Evolutionary conservation across 2,329 filamentous ascomycete species (phyloP).

Genomic region (Rutstroemia sp.): DNA sequence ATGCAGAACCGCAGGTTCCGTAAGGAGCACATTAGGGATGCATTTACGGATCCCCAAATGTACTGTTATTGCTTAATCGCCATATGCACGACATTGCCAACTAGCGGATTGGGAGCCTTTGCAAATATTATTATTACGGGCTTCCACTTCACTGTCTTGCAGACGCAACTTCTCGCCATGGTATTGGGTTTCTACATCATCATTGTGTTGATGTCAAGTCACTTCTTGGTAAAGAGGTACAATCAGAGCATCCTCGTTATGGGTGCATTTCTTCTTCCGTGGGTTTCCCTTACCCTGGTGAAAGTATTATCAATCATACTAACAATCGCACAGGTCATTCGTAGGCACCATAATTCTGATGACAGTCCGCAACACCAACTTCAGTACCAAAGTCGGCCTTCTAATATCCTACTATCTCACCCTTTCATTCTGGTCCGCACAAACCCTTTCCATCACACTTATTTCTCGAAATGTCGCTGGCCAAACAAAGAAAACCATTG

Average conservation of each 20-base stretch:
- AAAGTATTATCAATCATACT: background rate
- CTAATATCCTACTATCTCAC: conserved; percentile 70
- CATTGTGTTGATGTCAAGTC: conserved; percentile 56
- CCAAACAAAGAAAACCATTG: conserved; percentile 51
- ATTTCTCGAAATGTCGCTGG: conserved; percentile 49
- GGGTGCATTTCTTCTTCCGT: conserved; percentile 59
- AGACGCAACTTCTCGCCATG: conserved; percentile 71
- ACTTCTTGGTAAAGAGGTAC: conserved; percentile 61
- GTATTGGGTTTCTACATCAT: conserved; percentile 70
- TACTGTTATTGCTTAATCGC: conserved; percentile 60
- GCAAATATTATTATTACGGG: conserved; percentile 66
- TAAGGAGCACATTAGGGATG: conserved; percentile 42
- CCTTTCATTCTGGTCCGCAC: conserved; percentile 70
- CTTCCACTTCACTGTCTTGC: conserved; percentile 57
- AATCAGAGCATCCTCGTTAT: conserved; percentile 63
- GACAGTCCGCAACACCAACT: conserved; percentile 52
- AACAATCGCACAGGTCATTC: conserved; percentile 45
- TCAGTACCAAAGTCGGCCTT: conserved; percentile 55
- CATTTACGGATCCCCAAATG: conserved; percentile 54
- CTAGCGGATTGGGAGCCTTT: conserved; percentile 65
- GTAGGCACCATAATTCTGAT: conserved; percentile 66
- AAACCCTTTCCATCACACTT: conserved; percentile 59
- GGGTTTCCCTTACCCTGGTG: conserved; percentile 26
- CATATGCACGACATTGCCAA: conserved; percentile 66
- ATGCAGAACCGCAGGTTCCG: conserved; percentile 45